A percentile compares a stretch with the other conserved stretches of the same genome.
These are phyloP conservation scores for Ogataea pignaliae DNA, from an alignment of 805 yeast genomes.

Conservation along the genomic window DNA sequence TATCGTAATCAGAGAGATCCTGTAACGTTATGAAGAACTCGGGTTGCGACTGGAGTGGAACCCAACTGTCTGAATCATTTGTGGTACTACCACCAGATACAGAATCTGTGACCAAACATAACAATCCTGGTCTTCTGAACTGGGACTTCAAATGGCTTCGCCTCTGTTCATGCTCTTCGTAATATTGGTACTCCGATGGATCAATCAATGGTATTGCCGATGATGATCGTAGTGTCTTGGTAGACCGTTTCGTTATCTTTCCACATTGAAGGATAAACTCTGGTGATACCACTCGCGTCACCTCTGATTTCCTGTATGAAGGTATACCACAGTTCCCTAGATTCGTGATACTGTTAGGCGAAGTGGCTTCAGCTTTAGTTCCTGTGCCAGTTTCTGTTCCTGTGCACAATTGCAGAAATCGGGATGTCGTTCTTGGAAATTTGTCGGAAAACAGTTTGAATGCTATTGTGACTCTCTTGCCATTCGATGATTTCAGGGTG, in stretches of 20 bases:
- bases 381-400: too few species aligned
- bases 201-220: constrained; percentile 8
- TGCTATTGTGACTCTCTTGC: constrained; percentile 4
- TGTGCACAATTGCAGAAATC: constrained; percentile 14
- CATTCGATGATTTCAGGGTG: constrained; percentile 1
- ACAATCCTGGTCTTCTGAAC: constrained; percentile 7
- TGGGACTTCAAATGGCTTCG: not conserved
- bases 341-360: too few species aligned
- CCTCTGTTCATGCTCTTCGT: not conserved
- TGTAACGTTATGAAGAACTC: constrained; percentile 24
- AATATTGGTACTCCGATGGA: constrained; percentile 4
- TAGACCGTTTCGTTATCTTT: constrained; percentile 9
- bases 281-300: constrained; percentile 26
- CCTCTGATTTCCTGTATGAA: constrained; percentile 14
- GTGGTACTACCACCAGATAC: too few species aligned
- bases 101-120: constrained; percentile 13
- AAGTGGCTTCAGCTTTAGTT: too few species aligned
- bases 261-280: constrained; percentile 27
- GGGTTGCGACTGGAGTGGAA: constrained; percentile 3
- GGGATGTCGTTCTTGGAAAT: constrained; percentile 12
- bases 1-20: constrained; percentile 11
- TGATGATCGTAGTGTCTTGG: not conserved
- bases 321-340: too few species aligned
- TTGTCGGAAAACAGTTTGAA: constrained; percentile 8
- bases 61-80: not conserved